Evolutionary conservation across 164 flowering plant species (phyloP).

Genomic region (Litsea cubeba): DNA sequence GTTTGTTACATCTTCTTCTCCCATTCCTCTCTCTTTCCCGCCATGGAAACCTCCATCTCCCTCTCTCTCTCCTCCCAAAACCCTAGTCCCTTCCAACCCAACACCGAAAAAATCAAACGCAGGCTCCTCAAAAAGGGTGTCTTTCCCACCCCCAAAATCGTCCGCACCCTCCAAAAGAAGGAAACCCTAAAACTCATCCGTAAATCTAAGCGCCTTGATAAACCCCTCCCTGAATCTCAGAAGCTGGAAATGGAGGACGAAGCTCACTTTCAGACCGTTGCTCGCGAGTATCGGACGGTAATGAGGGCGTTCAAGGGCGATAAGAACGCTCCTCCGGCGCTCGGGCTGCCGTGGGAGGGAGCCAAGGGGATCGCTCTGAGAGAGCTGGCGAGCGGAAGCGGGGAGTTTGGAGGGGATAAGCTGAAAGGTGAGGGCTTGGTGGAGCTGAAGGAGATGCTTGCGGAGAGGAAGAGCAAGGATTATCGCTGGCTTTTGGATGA

Average conservation of each 20-base stretch:
- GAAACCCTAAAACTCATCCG: conserved; percentile 66
- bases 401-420: conserved; percentile 43
- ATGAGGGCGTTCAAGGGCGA: conserved; percentile 16
- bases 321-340: conserved; percentile 20
- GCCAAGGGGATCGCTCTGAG: conserved; percentile 34
- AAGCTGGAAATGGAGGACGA: conserved; percentile 44
- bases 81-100: conserved; percentile 27
- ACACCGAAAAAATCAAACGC: conserved; percentile 47
- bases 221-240: conserved; percentile 30
- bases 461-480: conserved; percentile 35
- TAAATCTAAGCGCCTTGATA: conserved; percentile 31
- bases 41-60: conserved; percentile 57
- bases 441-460: conserved; percentile 61
- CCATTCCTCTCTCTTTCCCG: conserved; percentile 9
- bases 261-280: conserved; percentile 38
- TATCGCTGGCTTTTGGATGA: conserved; percentile 61
- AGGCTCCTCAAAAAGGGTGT: conserved; percentile 55
- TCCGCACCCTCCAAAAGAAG: conserved; percentile 78
- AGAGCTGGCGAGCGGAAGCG: conserved; percentile 40
- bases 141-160: conserved; percentile 77
- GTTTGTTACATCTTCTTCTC: too few relatives aligned
- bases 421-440: conserved; percentile 51
- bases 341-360: conserved; percentile 89
- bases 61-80: conserved; percentile 18
- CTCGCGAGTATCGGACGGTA: conserved; percentile 52